Evolutionary conservation across 2,329 filamentous ascomycete species (phyloP).

Genomic region (Aspergillus clavatus): DNA sequence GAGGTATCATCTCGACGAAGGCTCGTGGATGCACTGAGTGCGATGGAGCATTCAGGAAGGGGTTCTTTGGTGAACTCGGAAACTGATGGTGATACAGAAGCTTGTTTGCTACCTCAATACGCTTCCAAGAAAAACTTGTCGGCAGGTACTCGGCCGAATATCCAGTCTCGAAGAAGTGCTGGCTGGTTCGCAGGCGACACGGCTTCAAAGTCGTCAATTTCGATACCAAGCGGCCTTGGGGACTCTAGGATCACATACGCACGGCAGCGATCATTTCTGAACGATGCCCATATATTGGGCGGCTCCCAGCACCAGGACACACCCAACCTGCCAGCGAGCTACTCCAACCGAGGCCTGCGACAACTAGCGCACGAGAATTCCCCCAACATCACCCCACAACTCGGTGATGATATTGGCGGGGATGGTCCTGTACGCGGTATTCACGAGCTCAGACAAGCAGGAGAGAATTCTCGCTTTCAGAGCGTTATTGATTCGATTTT

Average conservation of each 20-base stretch:
- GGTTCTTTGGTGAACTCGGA: neutral
- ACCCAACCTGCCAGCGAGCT: constrained; percentile 2
- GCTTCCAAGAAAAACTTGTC: neutral
- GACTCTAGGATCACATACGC: constrained; percentile 55
- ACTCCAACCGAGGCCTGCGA: constrained; percentile 4
- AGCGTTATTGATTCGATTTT: constrained; percentile 53
- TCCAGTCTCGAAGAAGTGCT: neutral
- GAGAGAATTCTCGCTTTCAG: constrained; percentile 53
- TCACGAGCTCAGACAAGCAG: constrained; percentile 57
- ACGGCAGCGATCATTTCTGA: constrained; percentile 55
- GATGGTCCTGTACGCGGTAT: constrained; percentile 50
- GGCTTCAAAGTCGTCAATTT: constrained; percentile 8
- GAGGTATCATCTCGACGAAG: constrained; percentile 27
- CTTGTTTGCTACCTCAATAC: neutral
- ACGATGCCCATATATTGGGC: constrained; percentile 39
- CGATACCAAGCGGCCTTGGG: constrained; percentile 20
- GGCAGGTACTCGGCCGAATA: neutral
- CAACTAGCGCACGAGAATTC: constrained; percentile 3
- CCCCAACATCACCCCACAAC: constrained; percentile 19
- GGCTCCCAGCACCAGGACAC: constrained; percentile 8
- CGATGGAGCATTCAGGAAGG: constrained; percentile 7
- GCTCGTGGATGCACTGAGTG: constrained; percentile 32
- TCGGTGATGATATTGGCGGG: constrained; percentile 45
- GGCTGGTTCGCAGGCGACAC: neutral
- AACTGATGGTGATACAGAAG: neutral